Percentiles rank a stretch among this genome's conserved stretches.
Conservation (phyloP, 805 yeast species). For the Candida mattraensis region DNA sequence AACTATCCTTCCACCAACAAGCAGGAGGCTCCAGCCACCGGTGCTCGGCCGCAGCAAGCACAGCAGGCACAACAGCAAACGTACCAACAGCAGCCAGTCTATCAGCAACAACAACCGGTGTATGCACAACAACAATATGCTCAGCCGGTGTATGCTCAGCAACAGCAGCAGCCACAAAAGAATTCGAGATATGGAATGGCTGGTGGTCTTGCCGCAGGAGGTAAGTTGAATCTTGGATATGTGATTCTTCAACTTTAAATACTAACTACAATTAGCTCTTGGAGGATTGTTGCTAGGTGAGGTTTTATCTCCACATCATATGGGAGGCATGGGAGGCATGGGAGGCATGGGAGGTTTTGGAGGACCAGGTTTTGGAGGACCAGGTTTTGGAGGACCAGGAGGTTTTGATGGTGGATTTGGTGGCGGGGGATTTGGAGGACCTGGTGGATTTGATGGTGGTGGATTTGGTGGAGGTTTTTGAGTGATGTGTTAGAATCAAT, state of each 20-base stretch:
- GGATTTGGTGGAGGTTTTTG: neutral
- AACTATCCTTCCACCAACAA: slow-evolving; percentile 4
- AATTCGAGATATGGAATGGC: slow-evolving; percentile 19
- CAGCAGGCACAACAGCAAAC: slow-evolving; percentile 18
- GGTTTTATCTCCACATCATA: slow-evolving; percentile 21
- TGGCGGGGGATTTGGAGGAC: slow-evolving; percentile 19
- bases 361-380: slow-evolving; percentile 13
- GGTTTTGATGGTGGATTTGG: slow-evolving; percentile 15
- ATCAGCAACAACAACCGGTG: slow-evolving; percentile 18
- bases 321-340: too few species aligned
- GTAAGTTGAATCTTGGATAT: slow-evolving; percentile 5
- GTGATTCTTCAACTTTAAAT: neutral
- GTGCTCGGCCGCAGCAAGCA: slow-evolving; percentile 16
- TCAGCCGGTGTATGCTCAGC: slow-evolving; percentile 21
- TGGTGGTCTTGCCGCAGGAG: slow-evolving; percentile 37
- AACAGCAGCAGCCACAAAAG: slow-evolving; percentile 21
- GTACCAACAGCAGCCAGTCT: slow-evolving; percentile 19
- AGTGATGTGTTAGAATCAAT: neutral
- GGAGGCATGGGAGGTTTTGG: slow-evolving; percentile 9
- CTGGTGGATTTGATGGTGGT: neutral
- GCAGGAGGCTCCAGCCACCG: slow-evolving; percentile 5
- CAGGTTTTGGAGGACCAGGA: slow-evolving; percentile 11
- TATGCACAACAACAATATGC: slow-evolving; percentile 16
- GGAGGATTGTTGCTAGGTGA: slow-evolving; percentile 30
- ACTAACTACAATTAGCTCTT: slow-evolving; percentile 9